Conservation (phyloP, 805 yeast genomes). For the Brettanomyces anomalus region DNA sequence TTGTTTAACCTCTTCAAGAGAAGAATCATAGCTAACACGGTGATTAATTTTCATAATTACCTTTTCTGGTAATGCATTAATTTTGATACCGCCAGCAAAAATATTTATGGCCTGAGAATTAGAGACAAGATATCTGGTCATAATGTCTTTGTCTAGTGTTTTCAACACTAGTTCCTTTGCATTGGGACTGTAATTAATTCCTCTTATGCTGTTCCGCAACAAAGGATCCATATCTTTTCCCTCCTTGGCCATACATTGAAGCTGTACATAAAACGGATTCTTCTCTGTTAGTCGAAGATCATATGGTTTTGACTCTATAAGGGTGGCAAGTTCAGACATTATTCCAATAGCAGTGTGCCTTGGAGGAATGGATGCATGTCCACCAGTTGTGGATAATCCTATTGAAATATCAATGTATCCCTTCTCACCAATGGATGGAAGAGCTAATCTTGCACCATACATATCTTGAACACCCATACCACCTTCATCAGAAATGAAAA, state of each 20-base stretch:
- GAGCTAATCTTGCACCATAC: constrained; percentile 12
- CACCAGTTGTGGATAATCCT: constrained; percentile 47
- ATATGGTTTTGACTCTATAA: constrained; percentile 51
- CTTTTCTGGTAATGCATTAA: constrained; percentile 69
- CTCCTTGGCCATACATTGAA: constrained; percentile 59
- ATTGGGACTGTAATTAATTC: constrained; percentile 26
- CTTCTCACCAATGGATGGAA: constrained; percentile 28
- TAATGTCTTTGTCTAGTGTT: constrained; percentile 15
- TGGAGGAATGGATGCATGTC: constrained; percentile 51
- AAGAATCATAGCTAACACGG: constrained; percentile 44
- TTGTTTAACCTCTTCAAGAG: constrained; percentile 24
- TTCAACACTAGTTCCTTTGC: constrained; percentile 29
- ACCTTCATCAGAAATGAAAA: constrained; percentile 54
- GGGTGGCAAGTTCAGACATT: constrained; percentile 45
- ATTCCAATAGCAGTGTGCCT: constrained; percentile 76
- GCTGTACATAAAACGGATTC: constrained; percentile 51
- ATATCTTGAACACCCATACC: constrained; percentile 37
- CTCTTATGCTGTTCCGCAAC: constrained; percentile 26
- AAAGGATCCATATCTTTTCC: constrained; percentile 13
- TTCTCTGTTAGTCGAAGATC: constrained; percentile 33
- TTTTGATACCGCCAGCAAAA: constrained; percentile 63
- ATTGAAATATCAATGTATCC: constrained; percentile 33
- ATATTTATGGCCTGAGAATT: constrained; percentile 66
- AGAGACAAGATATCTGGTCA: constrained; percentile 33
- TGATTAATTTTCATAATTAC: constrained; percentile 50